Evolutionary conservation across 305 asterid genomes (phyloP).

Genomic region (Solanum chacoense): DNA sequence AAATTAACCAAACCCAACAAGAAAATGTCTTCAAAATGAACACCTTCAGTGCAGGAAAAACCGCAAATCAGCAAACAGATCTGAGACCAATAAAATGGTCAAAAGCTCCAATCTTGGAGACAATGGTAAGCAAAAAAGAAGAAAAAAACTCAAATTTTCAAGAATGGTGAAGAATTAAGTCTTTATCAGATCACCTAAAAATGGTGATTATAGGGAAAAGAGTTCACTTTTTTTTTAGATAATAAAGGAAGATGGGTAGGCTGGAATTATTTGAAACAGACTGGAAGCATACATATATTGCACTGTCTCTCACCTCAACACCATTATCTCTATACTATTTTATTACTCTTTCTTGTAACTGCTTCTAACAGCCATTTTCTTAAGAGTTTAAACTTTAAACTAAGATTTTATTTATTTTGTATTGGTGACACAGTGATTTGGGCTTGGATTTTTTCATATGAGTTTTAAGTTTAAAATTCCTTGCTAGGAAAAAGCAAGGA

Average conservation of each 20-base stretch:
- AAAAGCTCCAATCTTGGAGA: not conserved
- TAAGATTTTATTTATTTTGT: not conserved
- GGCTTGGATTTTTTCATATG: rapidly evolving
- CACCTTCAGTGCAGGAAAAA: not conserved
- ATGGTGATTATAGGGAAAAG: conserved; percentile 2
- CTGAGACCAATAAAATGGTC: conserved; percentile 14
- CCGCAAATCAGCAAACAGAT: conserved; percentile 24
- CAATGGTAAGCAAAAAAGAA: not conserved
- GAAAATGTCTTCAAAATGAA: conserved; percentile 14
- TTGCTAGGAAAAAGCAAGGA: too few relatives aligned
- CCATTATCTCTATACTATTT: conserved; percentile 4
- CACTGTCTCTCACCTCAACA: not conserved
- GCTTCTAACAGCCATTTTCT: not conserved
- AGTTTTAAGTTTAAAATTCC: too few relatives aligned
- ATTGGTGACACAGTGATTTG: not conserved
- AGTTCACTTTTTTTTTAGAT: not conserved
- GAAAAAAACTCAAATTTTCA: not conserved
- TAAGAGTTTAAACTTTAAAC: not conserved
- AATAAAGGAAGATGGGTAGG: conserved; percentile 13
- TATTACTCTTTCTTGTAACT: not conserved
- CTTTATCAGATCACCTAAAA: not conserved
- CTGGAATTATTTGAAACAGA: conserved; percentile 20
- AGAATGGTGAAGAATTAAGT: not conserved
- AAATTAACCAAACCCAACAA: not conserved
- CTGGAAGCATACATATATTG: conserved; percentile 23